These are phyloP conservation scores for Microthlaspi erraticum DNA, from an alignment of 345 rosid genomes.

Conservation along the genomic window DNA sequence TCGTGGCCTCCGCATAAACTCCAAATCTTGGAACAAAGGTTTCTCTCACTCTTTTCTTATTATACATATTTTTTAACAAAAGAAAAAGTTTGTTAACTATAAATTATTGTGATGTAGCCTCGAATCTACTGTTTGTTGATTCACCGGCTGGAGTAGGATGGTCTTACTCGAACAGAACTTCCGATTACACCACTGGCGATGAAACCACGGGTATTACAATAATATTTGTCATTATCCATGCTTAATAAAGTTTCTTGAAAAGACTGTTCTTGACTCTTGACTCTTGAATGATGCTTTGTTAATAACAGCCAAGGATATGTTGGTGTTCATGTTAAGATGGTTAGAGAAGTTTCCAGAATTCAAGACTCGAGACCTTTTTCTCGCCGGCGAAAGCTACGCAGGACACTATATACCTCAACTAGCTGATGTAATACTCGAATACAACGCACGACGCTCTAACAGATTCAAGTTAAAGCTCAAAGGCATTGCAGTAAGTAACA, in stretches of 20 bases:
- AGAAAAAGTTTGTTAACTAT: not conserved
- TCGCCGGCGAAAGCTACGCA: conserved; percentile 96
- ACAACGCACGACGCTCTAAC: conserved; percentile 58
- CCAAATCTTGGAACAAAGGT: conserved; percentile 97
- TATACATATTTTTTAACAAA: not conserved
- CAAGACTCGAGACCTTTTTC: conserved; percentile 67
- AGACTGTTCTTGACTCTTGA: conserved; percentile 9
- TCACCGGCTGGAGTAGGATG: conserved; percentile 99
- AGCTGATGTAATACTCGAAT: conserved; percentile 70
- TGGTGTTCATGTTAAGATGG: conserved; percentile 74
- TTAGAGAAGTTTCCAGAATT: conserved; percentile 75
- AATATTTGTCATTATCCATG: not conserved
- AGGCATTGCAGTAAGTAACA: conserved; percentile 87
- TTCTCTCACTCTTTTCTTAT: not conserved
- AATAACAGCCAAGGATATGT: conserved; percentile 75
- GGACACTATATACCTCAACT: conserved; percentile 95
- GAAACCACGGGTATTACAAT: conserved; percentile 61
- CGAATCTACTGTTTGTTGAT: conserved; percentile 89
- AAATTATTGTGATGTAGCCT: conserved; percentile 51
- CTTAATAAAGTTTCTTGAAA: not conserved
- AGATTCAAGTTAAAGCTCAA: conserved; percentile 83
- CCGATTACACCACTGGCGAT: conserved; percentile 78
- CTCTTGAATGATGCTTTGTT: conserved; percentile 12
- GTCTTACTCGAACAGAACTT: conserved; percentile 85
- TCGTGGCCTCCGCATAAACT: conserved; percentile 71